Conservation (phyloP, 75 land plant species). For the Chamaecyparis obtusa region DNA sequence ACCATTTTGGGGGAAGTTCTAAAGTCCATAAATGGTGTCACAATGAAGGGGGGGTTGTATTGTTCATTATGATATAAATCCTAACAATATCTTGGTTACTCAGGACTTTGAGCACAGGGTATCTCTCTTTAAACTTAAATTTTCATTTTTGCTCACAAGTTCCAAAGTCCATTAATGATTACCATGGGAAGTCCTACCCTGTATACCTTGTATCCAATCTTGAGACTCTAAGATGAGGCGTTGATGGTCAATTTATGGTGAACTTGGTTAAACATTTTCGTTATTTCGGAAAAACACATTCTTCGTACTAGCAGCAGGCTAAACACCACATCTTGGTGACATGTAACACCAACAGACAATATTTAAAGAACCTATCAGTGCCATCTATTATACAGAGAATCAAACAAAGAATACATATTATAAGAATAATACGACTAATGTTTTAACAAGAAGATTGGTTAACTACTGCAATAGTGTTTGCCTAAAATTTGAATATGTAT, state of each 20-base stretch:
- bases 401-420: background rate
- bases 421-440: background rate
- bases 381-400: no score
- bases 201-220: background rate
- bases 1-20: background rate
- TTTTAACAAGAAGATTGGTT: background rate
- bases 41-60: background rate
- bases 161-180: background rate
- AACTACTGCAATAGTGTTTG: background rate
- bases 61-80: slow-evolving; percentile 28
- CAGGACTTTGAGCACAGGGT: slow-evolving; percentile 63
- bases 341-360: no score
- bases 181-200: background rate
- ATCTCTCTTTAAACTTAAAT: background rate
- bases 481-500: background rate
- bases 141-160: background rate
- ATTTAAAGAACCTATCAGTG: no score
- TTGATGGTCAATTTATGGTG: background rate
- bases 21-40: background rate
- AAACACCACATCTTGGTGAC: no score
- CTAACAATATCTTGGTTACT: slow-evolving; percentile 58
- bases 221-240: background rate
- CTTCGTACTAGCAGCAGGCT: no score
- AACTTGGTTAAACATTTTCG: no score
- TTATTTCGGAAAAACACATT: no score